Evolutionary conservation across 176 grass and related monocot genomes (phyloP).

Genomic region (Cymbopogon citratus): DNA sequence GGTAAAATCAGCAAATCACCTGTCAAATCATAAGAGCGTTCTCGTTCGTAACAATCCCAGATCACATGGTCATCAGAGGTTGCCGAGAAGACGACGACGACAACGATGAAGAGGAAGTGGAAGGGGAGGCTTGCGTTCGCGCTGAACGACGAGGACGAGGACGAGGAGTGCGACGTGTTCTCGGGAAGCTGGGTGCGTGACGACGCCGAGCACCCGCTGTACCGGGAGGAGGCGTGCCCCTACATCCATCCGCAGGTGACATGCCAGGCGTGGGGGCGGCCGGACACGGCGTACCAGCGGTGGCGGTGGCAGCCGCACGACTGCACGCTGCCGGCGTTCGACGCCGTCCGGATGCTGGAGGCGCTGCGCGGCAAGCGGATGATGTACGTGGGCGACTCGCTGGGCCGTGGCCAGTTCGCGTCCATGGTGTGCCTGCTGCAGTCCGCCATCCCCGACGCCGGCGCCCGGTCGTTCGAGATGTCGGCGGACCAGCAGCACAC

Average conservation of each 20-base stretch:
- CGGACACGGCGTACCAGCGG: conserved; percentile 57
- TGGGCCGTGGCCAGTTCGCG: conserved; percentile 76
- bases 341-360: conserved; percentile 59
- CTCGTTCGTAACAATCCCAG: not conserved
- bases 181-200: conserved; percentile 59
- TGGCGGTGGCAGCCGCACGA: conserved; percentile 77
- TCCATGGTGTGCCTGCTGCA: conserved; percentile 87
- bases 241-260: conserved; percentile 93
- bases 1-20: conserved; percentile 10
- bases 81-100: not conserved
- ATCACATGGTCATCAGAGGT: not conserved
- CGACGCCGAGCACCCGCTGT: conserved; percentile 40
- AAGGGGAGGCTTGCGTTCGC: conserved; percentile 46
- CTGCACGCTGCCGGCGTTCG: conserved; percentile 63
- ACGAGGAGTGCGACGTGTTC: conserved; percentile 61
- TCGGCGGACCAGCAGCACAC: conserved; percentile 43
- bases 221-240: conserved; percentile 62
- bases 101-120: conserved; percentile 15
- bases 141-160: conserved; percentile 49
- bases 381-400: conserved; percentile 83
- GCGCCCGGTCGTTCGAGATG: conserved; percentile 44
- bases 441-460: conserved; percentile 30
- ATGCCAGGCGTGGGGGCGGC: conserved; percentile 58
- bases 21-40: not conserved
- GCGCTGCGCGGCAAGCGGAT: conserved; percentile 54